Base-by-base conservation (phyloP, 2,329 filamentous ascomycete genomes). In the Cytospora schulzeri region DNA sequence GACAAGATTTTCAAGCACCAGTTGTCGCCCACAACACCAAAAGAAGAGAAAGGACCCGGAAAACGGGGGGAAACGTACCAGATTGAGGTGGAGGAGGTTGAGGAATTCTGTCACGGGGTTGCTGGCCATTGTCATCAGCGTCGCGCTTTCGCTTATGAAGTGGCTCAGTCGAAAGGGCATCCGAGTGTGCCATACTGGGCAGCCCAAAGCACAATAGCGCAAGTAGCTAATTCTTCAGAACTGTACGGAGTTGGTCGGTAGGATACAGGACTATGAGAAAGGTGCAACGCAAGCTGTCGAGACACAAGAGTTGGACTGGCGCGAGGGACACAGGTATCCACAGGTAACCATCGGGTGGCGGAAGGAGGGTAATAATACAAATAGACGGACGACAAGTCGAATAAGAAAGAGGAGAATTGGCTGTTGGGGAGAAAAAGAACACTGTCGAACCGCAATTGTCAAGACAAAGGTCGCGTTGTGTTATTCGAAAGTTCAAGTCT, bases 101-200 rank as follows among this genome's bases (percentile, higher is more conserved):
- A 67, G 77, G 78, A 67, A 78, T 78, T 66, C 76, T 76, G 68
- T 77, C 76, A 65, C 76, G 76, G 56, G 70, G 68, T 67, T 71
- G 70, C 69, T 78, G 78, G 65, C 70, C 73, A 69, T 70, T 75
- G 71, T 83, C 80, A 69, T 82, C 79, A 64, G 75, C 70, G 67
- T 80, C 79, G 69, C 80, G 79, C 71, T 82, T 83, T 68, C 81
- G 79, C 75, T 83, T 83, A 72, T 76, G 68, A 76, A 72, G 62
- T 81, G 78, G 61, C 72, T 68, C 61, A 2, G 61, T 29, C 22
- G 41, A 45, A 51, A 50, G 62, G 54, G 48, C 54, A 51, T 66
- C 65, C 55, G 65, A 57, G 65, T 80, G 78, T 69, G 79, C 77
- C 79, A 81, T 81, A 68, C 67, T 70, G 69, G 58, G 67, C 59